phyloP scores from a whole-genome alignment of 2,329 filamentous ascomycete genomes.

The Fusarium papillatum region DNA sequence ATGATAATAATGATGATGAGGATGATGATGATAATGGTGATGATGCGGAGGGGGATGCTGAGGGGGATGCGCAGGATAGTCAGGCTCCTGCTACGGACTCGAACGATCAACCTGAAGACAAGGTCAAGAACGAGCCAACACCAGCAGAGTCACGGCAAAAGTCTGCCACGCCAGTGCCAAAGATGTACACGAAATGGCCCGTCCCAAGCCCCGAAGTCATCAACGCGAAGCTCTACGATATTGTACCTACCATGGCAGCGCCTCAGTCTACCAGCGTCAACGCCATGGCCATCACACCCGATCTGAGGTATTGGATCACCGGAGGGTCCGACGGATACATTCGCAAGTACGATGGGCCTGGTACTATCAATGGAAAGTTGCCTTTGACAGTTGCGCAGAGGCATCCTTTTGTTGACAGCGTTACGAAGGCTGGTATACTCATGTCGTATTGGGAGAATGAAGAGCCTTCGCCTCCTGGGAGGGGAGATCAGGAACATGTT shows the following conservation, averaged over 20 bases:
- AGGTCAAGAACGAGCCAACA: constrained; percentile 46
- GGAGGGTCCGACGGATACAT: constrained; percentile 97
- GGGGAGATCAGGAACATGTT: constrained; percentile 68
- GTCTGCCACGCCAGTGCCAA: constrained; percentile 46
- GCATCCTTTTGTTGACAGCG: constrained; percentile 97
- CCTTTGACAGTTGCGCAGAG: constrained; percentile 94
- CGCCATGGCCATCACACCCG: constrained; percentile 89
- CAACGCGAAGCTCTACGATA: constrained; percentile 87
- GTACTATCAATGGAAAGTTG: constrained; percentile 95
- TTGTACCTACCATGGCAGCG: constrained; percentile 96
- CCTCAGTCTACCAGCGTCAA: constrained; percentile 98
- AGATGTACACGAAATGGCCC: constrained; percentile 59
- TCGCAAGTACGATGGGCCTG: constrained; percentile 94
- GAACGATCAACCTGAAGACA: constrained; percentile 53
- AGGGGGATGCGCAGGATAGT: constrained; percentile 53
- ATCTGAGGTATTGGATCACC: constrained; percentile 95
- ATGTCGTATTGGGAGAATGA: constrained; percentile 99
- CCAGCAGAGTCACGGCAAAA: constrained; percentile 48
- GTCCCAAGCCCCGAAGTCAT: constrained; percentile 83
- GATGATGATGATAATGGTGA: constrained; percentile 52
- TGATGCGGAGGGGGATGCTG: constrained; percentile 52
- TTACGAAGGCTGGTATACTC: constrained; percentile 93
- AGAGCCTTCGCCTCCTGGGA: constrained; percentile 68
- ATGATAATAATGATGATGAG: constrained; percentile 52
- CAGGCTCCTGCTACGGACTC: constrained; percentile 42